Conservation (phyloP, 495 filamentous ascomycete species). For the Acidiella bohemica region DNA sequence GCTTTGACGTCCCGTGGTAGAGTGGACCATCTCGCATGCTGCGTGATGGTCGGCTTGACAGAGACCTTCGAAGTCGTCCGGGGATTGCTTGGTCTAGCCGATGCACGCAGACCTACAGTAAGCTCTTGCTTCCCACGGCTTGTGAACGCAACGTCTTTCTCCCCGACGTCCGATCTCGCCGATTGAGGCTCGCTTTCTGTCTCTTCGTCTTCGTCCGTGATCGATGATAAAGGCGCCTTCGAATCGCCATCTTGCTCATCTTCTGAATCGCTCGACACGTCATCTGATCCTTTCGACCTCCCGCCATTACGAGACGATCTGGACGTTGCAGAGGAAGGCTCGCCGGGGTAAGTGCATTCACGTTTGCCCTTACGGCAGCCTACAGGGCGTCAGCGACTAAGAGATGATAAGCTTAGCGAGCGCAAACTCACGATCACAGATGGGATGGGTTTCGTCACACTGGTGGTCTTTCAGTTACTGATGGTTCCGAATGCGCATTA, state of each 20-base stretch:
- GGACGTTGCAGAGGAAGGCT: constrained; percentile 18
- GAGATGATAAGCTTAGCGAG: no score
- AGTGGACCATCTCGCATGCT: constrained; percentile 30
- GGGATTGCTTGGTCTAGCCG: constrained; percentile 1
- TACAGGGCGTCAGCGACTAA: constrained; percentile 23
- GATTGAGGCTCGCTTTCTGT: constrained; percentile 10
- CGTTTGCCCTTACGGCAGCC: constrained; percentile 75
- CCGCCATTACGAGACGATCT: background rate
- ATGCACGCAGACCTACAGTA: background rate
- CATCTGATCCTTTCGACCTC: constrained; percentile 31
- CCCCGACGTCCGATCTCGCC: constrained; percentile 1
- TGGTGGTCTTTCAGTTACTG: no score
- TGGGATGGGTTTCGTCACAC: constrained; percentile 76
- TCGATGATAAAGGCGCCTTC: constrained; percentile 42
- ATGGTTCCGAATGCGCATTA: background rate
- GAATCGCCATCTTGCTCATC: constrained; percentile 41
- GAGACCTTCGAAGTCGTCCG: constrained; percentile 6
- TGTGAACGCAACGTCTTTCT: background rate
- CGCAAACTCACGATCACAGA: constrained; percentile 70
- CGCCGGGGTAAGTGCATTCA: constrained; percentile 72
- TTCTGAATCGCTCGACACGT: constrained; percentile 37
- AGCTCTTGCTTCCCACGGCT: background rate
- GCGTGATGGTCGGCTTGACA: constrained; percentile 4
- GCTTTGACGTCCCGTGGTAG: constrained; percentile 56
- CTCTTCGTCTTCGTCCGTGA: constrained; percentile 53